Percentiles rank a stretch among this genome's conserved stretches.
Evolutionary conservation across 139 green algal species (phyloP).

Genomic region (Chlorella sp.): DNA sequence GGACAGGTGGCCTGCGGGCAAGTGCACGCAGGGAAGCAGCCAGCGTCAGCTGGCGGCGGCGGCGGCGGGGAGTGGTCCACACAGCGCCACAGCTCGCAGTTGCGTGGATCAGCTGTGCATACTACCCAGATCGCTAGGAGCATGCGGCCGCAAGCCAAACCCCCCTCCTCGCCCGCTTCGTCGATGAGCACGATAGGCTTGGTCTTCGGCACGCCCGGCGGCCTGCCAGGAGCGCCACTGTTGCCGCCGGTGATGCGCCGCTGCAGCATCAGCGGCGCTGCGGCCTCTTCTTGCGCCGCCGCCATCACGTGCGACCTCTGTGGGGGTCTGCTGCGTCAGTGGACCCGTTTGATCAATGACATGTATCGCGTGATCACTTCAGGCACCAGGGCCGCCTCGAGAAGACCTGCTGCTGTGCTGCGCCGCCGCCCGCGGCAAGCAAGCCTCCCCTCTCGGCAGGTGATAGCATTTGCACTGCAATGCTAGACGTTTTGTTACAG

Average conservation of each 20-base stretch:
- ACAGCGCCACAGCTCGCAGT: background rate
- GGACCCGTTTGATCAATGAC: too few relatives aligned
- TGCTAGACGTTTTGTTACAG: too few relatives aligned
- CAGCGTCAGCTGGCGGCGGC: background rate
- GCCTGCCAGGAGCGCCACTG: background rate
- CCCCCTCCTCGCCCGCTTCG: background rate
- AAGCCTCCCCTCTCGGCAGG: too few relatives aligned
- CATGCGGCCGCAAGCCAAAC: background rate
- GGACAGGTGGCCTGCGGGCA: background rate
- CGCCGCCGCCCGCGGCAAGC: too few relatives aligned
- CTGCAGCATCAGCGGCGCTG: background rate
- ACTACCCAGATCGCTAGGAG: background rate
- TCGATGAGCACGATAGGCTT: conserved; percentile 24
- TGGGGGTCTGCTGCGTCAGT: too few relatives aligned
- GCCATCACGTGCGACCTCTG: too few relatives aligned
- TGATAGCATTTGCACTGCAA: too few relatives aligned
- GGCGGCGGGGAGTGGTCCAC: background rate
- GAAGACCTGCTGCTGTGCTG: too few relatives aligned
- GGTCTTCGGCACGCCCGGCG: background rate
- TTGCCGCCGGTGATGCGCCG: background rate
- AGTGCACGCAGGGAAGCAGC: background rate
- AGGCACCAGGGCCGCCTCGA: too few relatives aligned
- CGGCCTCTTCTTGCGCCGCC: too few relatives aligned
- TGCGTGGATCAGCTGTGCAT: background rate
- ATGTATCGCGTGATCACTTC: too few relatives aligned